Percentiles rank a stretch among this genome's conserved stretches.
These are phyloP conservation scores for Cytospora mali DNA, from an alignment of 2,329 filamentous ascomycete genomes.

Conservation along the genomic window DNA sequence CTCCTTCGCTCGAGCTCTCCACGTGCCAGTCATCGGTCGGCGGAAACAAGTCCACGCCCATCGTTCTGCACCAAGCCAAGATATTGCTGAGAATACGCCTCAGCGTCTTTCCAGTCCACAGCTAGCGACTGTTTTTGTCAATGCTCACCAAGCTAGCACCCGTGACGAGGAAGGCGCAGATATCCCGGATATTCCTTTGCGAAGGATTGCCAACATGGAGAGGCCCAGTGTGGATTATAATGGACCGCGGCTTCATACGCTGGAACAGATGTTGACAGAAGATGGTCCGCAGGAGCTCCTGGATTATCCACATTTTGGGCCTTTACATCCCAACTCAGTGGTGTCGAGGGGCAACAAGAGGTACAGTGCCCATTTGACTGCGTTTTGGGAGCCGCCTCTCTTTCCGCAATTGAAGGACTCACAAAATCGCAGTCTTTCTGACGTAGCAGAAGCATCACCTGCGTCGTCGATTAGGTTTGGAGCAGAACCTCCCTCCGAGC, in stretches of 20 bases:
- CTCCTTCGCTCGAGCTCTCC: constrained; percentile 25
- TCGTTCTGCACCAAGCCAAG: constrained; percentile 1
- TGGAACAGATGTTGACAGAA: constrained; percentile 17
- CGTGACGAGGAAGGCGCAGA: constrained; percentile 19
- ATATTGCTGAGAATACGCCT: background rate
- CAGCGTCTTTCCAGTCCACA: background rate
- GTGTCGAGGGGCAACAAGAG: constrained; percentile 18
- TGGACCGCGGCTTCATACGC: constrained; percentile 7
- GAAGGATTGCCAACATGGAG: constrained; percentile 17
- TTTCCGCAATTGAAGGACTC: constrained; percentile 16
- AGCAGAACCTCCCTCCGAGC: constrained; percentile 6
- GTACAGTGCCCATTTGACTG: constrained; percentile 13
- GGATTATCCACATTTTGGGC: background rate
- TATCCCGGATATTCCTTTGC: constrained; percentile 27
- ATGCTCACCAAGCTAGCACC: constrained; percentile 1
- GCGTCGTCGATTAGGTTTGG: constrained; percentile 4
- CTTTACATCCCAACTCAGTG: constrained; percentile 15
- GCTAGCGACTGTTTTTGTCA: background rate
- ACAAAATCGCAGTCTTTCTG: constrained; percentile 20
- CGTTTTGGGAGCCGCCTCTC: background rate
- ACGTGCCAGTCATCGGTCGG: constrained; percentile 24
- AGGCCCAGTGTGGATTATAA: constrained; percentile 9
- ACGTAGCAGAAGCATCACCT: constrained; percentile 19
- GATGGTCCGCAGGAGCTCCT: constrained; percentile 9
- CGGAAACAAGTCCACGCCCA: constrained; percentile 7